Evolutionary conservation across 2,329 filamentous ascomycete genomes (phyloP), one percentile per base, ranked within the genome.

Genomic region (Coniochaeta hoffmannii): DNA sequence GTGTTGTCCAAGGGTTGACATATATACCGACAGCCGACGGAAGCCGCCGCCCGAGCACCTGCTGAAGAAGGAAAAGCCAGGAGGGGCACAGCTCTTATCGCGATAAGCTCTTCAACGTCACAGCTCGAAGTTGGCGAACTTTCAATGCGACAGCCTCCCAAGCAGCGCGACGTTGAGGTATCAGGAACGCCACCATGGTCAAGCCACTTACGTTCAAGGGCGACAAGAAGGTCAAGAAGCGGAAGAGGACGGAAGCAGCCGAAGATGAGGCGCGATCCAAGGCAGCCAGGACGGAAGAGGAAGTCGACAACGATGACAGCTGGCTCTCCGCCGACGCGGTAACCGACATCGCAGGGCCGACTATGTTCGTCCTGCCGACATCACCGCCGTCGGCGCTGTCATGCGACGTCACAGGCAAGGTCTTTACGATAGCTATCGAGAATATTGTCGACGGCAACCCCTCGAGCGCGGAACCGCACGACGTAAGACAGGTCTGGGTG

Each of bases 161-260:
- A n/a, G 35, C 19, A 44, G 10, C 11, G 5, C 38, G 12, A 26
- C 10, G 24, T n/a, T 6, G 26, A 3, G 17, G 4, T 12, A 19
- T 4, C 41, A 26, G 19, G 12, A 5, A 46, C 19, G 11, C 17
- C 49, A 59, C 38, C 28, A 94, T 94, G 89, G 87, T 96, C 63
- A 97, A 96, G 70, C 86, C 93, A 50, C 82, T 99, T 57, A 79
- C 85, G 51, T 99, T 99, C 80, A 99, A 99, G 75, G 94, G 94
- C 77, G 94, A 99, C 75, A 97, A 95, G 73, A 94, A 94, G 75
- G 75, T 83, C 57, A 96, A 94, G 73, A 97, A 97, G 78, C 83
- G 90, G 70, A 97, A 96, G 80, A 85, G 89, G 63, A 73, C 80
- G 50, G 76, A 77, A 53, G 74, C 74, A 44, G 76, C 82, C 44